A percentile compares a stretch with the other conserved stretches of the same genome.
Evolutionary conservation across 169 alveolate genomes (phyloP).

Genomic region (Theileria orientalis): DNA sequence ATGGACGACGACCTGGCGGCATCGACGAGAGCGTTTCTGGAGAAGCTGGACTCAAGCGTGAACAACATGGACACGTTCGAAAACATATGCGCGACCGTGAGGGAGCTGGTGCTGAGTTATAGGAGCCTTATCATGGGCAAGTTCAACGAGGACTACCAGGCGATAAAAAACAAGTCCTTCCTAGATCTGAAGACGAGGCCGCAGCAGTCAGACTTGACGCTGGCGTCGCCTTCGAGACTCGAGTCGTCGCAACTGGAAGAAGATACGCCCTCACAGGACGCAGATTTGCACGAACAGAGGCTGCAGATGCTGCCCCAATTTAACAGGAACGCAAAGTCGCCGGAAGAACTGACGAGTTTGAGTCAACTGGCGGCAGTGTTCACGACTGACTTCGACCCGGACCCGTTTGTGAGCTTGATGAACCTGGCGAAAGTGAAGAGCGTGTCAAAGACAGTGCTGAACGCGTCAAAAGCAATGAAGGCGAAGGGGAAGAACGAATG

Average conservation of each 20-base stretch:
- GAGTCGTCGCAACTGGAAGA: background rate
- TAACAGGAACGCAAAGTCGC: constrained; percentile 7
- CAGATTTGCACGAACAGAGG: background rate
- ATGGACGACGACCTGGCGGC: background rate
- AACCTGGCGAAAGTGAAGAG: background rate
- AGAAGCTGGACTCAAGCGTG: background rate
- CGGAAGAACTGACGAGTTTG: background rate
- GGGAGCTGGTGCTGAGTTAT: background rate
- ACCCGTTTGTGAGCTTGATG: background rate
- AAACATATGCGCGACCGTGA: background rate
- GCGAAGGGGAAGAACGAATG: background rate
- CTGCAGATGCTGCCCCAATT: constrained; percentile 1
- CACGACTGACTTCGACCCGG: background rate
- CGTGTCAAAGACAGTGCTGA: constrained; percentile 35
- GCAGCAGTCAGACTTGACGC: background rate
- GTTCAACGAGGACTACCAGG: background rate
- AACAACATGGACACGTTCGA: background rate
- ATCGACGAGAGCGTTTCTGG: background rate
- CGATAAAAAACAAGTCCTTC: background rate
- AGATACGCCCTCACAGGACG: background rate
- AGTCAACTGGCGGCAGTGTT: background rate
- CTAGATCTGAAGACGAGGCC: background rate
- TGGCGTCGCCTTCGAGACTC: background rate
- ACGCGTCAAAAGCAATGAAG: constrained; percentile 25
- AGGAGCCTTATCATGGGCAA: background rate